phyloP scores from a whole-genome alignment of 495 filamentous ascomycete genomes.

The Staphylotrichum longicolle region DNA sequence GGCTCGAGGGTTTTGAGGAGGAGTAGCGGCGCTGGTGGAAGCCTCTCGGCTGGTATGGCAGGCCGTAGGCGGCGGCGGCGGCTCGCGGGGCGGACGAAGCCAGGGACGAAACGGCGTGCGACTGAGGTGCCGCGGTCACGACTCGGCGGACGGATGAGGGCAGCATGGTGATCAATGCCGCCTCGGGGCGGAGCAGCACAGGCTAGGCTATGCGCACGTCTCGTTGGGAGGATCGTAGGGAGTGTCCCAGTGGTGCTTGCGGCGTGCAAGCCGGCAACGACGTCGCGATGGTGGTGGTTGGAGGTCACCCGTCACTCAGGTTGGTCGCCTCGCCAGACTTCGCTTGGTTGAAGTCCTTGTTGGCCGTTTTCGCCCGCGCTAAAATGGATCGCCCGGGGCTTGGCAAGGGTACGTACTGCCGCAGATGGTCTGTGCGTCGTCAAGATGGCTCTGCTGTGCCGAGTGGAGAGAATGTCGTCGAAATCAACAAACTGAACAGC shows the following conservation, averaged over 20 bases:
- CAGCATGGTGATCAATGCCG: constrained; percentile 41
- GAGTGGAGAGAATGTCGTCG: no score
- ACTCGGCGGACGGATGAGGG: constrained; percentile 52
- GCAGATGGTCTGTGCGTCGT: constrained; percentile 18
- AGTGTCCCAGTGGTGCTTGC: not conserved
- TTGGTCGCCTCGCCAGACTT: constrained; percentile 21
- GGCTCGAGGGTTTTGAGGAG: constrained; percentile 58
- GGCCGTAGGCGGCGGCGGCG: constrained; percentile 34
- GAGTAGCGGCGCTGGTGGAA: constrained; percentile 51
- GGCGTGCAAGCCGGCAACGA: constrained; percentile 9
- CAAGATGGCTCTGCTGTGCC: not conserved
- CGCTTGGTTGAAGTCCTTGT: constrained; percentile 32
- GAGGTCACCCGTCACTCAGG: constrained; percentile 22
- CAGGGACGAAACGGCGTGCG: constrained; percentile 39
- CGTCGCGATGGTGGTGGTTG: constrained; percentile 14
- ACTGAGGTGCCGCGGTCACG: constrained; percentile 44
- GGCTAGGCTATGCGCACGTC: not conserved
- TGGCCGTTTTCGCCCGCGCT: constrained; percentile 31
- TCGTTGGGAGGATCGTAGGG: not conserved
- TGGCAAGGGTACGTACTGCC: constrained; percentile 13
- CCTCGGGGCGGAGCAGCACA: constrained; percentile 18
- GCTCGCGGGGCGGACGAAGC: constrained; percentile 38
- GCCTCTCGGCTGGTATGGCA: constrained; percentile 39
- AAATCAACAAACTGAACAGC: no score
- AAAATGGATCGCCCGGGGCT: constrained; percentile 28